Base-by-base conservation (phyloP, 306 rosid species). In the Carpinus viminea region DNA sequence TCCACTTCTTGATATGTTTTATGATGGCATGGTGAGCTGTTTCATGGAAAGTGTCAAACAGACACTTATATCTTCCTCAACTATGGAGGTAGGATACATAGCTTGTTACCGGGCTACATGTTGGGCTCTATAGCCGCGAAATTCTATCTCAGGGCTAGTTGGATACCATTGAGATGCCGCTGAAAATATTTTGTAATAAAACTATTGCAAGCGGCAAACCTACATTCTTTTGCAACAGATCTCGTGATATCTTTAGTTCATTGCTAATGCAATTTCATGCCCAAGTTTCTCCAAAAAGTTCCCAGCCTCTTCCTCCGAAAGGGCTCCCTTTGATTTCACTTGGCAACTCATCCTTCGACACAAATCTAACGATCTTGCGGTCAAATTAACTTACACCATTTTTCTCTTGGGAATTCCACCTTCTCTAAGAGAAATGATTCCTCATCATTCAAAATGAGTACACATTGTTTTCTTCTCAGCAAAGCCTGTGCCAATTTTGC, bases 401-500 rank as follows among this genome's bases (percentile, higher is more conserved):
- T 73, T 24, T 11, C 21, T 20, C 2, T 10, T 0, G 11, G 59
- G 68, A 70, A n/a, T n/a, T 52, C 86, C 24, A 81, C 83, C 15
- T 76, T 52, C n/a, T 74, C 5, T 2, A 81, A 9, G 61, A 61
- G 50, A 88, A 68, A 41, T 73, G 52, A 0, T 73, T 18, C 89
- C 84, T n/a, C 74, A 74, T 85, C 80, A 76, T 85, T 87, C 12
- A 88, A 70, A 76, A 88, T 41, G 10, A 85, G 36, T 0, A 81
- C 6, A 7, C 21, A n/a, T n/a, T 78, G 70, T 3, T 21, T 31
- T 34, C 0, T 76, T 46, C 1, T 45, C 15, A 53, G 12, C 48
- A 87, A 59, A 1, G 45, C 71, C 74, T 59, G 48, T 26, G 78
- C 72, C 38, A 84, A 65, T 10, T 64, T 79, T 43, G 81, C 69